These are phyloP conservation scores for Scleromitrula shiraiana DNA, from an alignment of 2,329 filamentous ascomycete species.

Conservation along the genomic window DNA sequence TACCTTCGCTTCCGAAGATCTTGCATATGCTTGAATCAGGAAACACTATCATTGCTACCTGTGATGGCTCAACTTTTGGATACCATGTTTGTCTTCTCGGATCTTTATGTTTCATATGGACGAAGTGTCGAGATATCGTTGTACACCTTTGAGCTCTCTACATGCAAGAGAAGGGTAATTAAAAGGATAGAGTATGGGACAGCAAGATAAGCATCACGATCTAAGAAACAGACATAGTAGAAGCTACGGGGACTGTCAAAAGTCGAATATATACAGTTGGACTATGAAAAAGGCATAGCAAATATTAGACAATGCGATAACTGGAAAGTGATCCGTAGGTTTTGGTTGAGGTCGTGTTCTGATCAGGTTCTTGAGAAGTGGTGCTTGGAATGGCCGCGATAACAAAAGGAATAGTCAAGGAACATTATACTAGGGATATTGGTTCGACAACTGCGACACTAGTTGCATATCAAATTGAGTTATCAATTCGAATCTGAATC, in stretches of 20 bases:
- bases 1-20: background rate
- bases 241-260: background rate
- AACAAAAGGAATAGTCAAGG: too few relatives aligned
- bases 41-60: background rate
- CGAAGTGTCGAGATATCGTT: background rate
- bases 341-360: background rate
- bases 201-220: background rate
- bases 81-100: conserved; percentile 1
- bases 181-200: conserved; percentile 2
- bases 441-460: too few relatives aligned
- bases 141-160: background rate
- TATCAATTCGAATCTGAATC: too few relatives aligned
- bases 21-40: background rate
- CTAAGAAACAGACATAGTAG: conserved; percentile 1
- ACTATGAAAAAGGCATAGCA: background rate
- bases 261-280: background rate
- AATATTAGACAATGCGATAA: background rate
- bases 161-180: background rate
- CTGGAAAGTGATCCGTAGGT: background rate
- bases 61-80: background rate
- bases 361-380: background rate
- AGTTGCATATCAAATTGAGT: too few relatives aligned
- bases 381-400: too few relatives aligned
- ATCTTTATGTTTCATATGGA: background rate
- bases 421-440: too few relatives aligned